phyloP scores from a whole-genome alignment of 2,329 filamentous ascomycete genomes.

The Plectosphaerella sp. region DNA sequence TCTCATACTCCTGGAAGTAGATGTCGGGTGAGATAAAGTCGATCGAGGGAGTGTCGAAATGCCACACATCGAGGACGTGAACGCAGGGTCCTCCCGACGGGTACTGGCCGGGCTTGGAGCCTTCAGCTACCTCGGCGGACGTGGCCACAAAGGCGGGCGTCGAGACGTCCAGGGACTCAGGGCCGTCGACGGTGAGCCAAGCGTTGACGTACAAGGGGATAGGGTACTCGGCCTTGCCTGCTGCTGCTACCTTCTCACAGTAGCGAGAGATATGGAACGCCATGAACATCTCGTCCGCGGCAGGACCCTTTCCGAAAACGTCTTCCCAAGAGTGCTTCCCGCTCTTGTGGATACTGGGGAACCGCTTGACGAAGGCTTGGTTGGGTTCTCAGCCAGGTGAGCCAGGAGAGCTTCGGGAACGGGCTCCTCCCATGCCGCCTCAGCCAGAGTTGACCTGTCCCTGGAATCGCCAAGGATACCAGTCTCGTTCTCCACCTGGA shows the following conservation, averaged over 20 bases:
- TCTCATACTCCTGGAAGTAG: conserved; percentile 42
- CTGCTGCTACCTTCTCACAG: conserved; percentile 22
- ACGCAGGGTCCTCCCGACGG: conserved; percentile 26
- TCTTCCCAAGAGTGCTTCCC: conserved; percentile 21
- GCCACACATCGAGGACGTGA: conserved; percentile 30
- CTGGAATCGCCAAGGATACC: conserved; percentile 47
- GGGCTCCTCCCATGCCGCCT: conserved; percentile 30
- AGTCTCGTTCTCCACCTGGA: conserved; percentile 51
- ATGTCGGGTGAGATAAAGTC: conserved; percentile 43
- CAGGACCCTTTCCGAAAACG: conserved; percentile 19
- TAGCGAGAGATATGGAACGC: conserved; percentile 23
- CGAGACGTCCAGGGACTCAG: not conserved
- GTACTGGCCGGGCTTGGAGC: conserved; percentile 25
- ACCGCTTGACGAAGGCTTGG: conserved; percentile 18
- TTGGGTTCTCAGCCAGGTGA: conserved; percentile 18
- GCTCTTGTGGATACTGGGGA: conserved; percentile 14
- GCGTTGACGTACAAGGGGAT: conserved; percentile 27
- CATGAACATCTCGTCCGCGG: conserved; percentile 28
- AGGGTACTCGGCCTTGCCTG: conserved; percentile 22
- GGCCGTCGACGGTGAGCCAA: conserved; percentile 22
- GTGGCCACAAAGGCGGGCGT: not conserved
- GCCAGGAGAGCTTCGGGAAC: conserved; percentile 19
- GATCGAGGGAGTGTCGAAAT: conserved; percentile 30
- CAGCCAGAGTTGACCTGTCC: conserved; percentile 34
- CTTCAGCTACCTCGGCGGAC: conserved; percentile 21